phyloP scores from a whole-genome alignment of 1,284 basidiomycete species.

The Trametes sp. region DNA sequence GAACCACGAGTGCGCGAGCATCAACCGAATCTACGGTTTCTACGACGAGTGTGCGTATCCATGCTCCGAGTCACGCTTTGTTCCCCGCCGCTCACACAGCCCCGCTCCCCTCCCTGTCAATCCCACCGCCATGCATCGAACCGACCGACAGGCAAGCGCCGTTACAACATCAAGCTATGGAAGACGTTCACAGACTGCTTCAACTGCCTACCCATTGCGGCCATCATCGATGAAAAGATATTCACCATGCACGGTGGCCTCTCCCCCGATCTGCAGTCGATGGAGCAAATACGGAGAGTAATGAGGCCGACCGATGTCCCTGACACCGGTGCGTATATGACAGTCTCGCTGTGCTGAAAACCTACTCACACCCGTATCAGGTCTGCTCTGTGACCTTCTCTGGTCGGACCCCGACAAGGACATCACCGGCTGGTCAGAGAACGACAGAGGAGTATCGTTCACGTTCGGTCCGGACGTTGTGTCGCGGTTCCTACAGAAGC shows the following conservation, averaged over 20 bases:
- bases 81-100: constrained; percentile 17
- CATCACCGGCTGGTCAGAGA: constrained; percentile 99
- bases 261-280: constrained; percentile 97
- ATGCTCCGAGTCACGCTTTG: constrained; percentile 23
- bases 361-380: constrained; percentile 46
- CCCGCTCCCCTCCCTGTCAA: constrained; percentile 12
- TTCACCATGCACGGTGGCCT: constrained; percentile 95
- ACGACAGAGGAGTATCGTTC: constrained; percentile 97
- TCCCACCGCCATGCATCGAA: constrained; percentile 5
- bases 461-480: constrained; percentile 99
- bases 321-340: constrained; percentile 81
- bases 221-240: constrained; percentile 97
- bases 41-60: constrained; percentile 89
- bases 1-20: constrained; percentile 95
- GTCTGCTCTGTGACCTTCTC: constrained; percentile 93
- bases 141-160: constrained; percentile 80
- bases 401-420: constrained; percentile 99
- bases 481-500: constrained; percentile 97
- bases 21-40: constrained; percentile 96
- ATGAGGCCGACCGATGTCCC: constrained; percentile 99
- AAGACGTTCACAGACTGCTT: constrained; percentile 98
- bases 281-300: constrained; percentile 99
- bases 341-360: neutral
- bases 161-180: constrained; percentile 98
- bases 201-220: constrained; percentile 95